Conservation (phyloP, 345 rosid genomes). For the Corchorus capsularis region DNA sequence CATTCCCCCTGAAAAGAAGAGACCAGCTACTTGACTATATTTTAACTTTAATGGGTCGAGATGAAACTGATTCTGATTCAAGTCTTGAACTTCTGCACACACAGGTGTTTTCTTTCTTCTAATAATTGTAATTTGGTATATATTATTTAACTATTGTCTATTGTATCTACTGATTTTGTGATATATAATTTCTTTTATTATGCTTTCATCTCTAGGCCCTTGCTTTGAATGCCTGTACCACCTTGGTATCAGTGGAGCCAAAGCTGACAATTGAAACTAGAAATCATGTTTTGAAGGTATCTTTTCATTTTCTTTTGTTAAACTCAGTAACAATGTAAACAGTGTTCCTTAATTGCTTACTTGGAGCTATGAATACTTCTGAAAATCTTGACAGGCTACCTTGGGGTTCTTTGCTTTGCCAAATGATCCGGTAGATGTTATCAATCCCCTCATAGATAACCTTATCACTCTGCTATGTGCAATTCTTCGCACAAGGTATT, state of each 20-base stretch:
- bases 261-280: slow-evolving; percentile 91
- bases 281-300: slow-evolving; percentile 90
- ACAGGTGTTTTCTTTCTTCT: slow-evolving; percentile 52
- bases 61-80: slow-evolving; percentile 81
- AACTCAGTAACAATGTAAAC: background rate
- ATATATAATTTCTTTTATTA: background rate
- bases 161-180: background rate
- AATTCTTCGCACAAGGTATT: slow-evolving; percentile 93
- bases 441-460: slow-evolving; percentile 84
- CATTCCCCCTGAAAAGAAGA: slow-evolving; percentile 89
- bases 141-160: background rate
- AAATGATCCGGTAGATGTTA: slow-evolving; percentile 82
- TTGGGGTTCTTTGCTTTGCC: slow-evolving; percentile 94
- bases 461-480: slow-evolving; percentile 94
- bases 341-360: background rate
- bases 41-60: slow-evolving; percentile 94
- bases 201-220: slow-evolving; percentile 65
- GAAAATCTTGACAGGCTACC: slow-evolving; percentile 70
- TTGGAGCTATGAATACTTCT: slow-evolving; percentile 12
- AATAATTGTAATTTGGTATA: background rate
- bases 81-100: slow-evolving; percentile 86
- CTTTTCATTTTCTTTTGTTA: slow-evolving; percentile 18
- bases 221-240: slow-evolving; percentile 95
- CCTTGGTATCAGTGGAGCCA: slow-evolving; percentile 96
- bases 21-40: slow-evolving; percentile 85